A percentile compares a stretch with the other conserved stretches of the same genome.
Conservation (phyloP, 306 rosid species). For the Echinosophora koreensis region DNA sequence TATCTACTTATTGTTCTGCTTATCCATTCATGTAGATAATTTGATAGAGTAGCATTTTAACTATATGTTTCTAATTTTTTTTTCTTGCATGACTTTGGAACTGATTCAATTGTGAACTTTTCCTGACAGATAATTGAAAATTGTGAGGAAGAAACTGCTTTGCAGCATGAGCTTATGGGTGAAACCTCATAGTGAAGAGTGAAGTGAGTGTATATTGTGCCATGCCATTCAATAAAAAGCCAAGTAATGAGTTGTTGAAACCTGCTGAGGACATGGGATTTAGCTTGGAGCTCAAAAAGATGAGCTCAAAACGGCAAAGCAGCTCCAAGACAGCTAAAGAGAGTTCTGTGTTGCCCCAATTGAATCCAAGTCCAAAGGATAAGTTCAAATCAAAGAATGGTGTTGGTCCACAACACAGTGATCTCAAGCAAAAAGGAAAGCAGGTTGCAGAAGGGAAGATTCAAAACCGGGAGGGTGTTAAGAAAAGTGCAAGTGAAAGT, state of each 20-base stretch:
- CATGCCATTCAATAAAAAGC: constrained; percentile 47
- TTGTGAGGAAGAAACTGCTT: constrained; percentile 5
- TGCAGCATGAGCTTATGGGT: constrained; percentile 35
- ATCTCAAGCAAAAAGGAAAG: constrained; percentile 51
- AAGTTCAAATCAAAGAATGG: constrained; percentile 58
- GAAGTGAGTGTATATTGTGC: constrained; percentile 44
- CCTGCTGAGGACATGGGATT: constrained; percentile 66
- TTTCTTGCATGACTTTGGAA: constrained; percentile 5
- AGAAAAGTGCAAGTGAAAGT: constrained; percentile 49
- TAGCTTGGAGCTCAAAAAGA: constrained; percentile 59
- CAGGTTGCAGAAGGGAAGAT: constrained; percentile 44
- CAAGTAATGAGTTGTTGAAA: constrained; percentile 50
- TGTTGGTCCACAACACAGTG: constrained; percentile 47
- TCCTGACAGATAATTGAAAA: constrained; percentile 35
- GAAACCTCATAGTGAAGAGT: constrained; percentile 44
- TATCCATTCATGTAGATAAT: constrained; percentile 1
- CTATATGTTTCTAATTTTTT: constrained; percentile 5
- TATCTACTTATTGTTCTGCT: too few relatives aligned
- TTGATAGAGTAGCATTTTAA: neutral
- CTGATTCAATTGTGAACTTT: constrained; percentile 40
- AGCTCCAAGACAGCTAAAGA: constrained; percentile 57
- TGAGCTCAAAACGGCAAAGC: constrained; percentile 59
- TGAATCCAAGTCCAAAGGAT: constrained; percentile 50
- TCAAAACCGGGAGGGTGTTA: constrained; percentile 43
- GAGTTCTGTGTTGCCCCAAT: constrained; percentile 47